Percentiles rank a stretch among this genome's conserved stretches.
Evolutionary conservation across 2,329 filamentous ascomycete genomes (phyloP).

Genomic region (Diaporthe sp.): DNA sequence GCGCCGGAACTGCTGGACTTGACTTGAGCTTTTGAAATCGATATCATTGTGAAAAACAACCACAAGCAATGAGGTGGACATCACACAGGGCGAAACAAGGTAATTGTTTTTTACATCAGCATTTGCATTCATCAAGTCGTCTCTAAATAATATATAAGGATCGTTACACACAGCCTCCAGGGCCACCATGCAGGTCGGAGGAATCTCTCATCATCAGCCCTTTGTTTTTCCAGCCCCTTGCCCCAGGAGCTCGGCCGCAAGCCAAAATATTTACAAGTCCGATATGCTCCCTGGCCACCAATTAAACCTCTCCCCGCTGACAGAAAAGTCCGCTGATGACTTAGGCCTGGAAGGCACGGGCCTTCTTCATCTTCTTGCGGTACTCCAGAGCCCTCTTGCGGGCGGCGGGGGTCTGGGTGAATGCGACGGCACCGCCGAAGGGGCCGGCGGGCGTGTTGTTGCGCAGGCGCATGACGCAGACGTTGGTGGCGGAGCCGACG

Average conservation of each 20-base stretch:
- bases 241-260: slow-evolving; percentile 14
- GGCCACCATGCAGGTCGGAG: slow-evolving; percentile 29
- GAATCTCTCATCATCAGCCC: slow-evolving; percentile 31
- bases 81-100: not conserved
- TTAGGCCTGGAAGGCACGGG: slow-evolving; percentile 30
- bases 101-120: not conserved
- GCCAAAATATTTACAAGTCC: slow-evolving; percentile 25
- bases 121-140: slow-evolving; percentile 34
- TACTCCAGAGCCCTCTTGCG: slow-evolving; percentile 67
- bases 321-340: not conserved
- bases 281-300: not conserved
- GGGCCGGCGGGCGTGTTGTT: slow-evolving; percentile 67
- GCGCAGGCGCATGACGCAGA: slow-evolving; percentile 68
- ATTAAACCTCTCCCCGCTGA: not conserved
- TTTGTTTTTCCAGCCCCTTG: slow-evolving; percentile 3
- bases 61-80: not conserved
- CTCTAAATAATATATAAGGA: slow-evolving; percentile 32
- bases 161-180: slow-evolving; percentile 35
- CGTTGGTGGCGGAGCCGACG: slow-evolving; percentile 63
- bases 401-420: slow-evolving; percentile 63
- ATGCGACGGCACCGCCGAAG: slow-evolving; percentile 69
- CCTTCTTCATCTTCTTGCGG: slow-evolving; percentile 51
- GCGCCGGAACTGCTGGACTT: no score
- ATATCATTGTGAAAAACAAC: no score
- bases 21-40: no score